Base-by-base conservation (phyloP, 192 early-diverging fungal species). In the Backusella macrospora region DNA sequence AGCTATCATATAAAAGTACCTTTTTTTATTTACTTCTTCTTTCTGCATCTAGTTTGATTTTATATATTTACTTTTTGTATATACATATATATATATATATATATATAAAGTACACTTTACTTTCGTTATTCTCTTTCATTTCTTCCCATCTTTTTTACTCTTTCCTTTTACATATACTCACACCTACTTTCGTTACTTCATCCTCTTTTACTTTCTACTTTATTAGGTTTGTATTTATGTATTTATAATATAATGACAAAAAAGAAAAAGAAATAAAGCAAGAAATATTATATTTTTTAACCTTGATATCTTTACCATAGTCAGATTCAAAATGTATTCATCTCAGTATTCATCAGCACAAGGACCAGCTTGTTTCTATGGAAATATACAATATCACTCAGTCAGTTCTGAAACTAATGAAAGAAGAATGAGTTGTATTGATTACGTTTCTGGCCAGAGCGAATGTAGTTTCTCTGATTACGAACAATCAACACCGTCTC, bases 401-500 rank as follows among this genome's bases (percentile, higher is more conserved):
- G 18, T 18, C 12, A 59, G 21, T 23, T 59, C 52, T 5, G 12
- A 18, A 59, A 21, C 52, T 59, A 23, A 59, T 13, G 52, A 59
- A 26, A 23, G 52, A 59, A 18, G 52, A 13, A 62, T 72, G 40
- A 74, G 65, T 15, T 74, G 68, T 74, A 65, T 66, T 39, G 73
- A 74, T 16, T 47, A 37, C 3, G 21, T 74, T n/a, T 59, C 73
- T 48, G 64, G 73, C 26, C 73, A 55, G 26, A 52, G 73, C 21
- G 65, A 67, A 21, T 47, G 65, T 6, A 65, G 73, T 14, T 40
- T 62, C 5, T 74, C 73, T 13, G 73, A 74, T 49, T 68, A 68
- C 34, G 73, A 74, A 16, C 73, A 68, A 39, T 66, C 66, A 37
- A 66, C 73, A 34, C 65, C 65, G 18, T 74, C 73, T 39, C 73